phyloP scores from a whole-genome alignment of 345 rosid genomes.

The Bretschneidera sinensis region DNA sequence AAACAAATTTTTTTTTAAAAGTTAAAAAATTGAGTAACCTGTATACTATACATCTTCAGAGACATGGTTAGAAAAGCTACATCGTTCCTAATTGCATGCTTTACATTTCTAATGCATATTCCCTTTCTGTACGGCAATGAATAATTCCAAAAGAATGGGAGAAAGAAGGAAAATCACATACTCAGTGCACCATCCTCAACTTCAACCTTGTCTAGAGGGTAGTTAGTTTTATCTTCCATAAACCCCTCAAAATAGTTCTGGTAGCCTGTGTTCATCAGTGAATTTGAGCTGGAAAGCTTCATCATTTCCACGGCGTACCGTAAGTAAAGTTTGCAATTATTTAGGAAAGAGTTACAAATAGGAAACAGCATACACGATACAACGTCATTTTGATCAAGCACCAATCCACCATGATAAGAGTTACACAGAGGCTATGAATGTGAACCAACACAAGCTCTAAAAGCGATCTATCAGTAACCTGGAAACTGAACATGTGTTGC shows the following conservation, averaged over 20 bases:
- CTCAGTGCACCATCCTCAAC: slow-evolving; percentile 31
- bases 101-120: slow-evolving; percentile 8
- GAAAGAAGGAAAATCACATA: slow-evolving; percentile 64
- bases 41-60: background rate
- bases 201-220: slow-evolving; percentile 28
- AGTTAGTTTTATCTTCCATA: slow-evolving; percentile 43
- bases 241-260: slow-evolving; percentile 72
- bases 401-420: no score
- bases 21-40: background rate
- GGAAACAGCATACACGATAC: background rate
- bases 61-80: background rate
- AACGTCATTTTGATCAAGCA: no score
- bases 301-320: slow-evolving; percentile 81
- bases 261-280: slow-evolving; percentile 40
- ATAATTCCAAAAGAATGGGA: slow-evolving; percentile 52
- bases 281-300: slow-evolving; percentile 54
- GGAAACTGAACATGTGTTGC: slow-evolving; percentile 75
- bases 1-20: no score
- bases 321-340: background rate
- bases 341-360: background rate
- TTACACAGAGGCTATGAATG: background rate
- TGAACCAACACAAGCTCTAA: no score
- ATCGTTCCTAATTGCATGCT: no score
- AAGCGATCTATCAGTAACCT: slow-evolving; percentile 41
- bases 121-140: slow-evolving; percentile 54